Percentiles rank a stretch among this genome's conserved stretches.
Evolutionary conservation across 345 rosid species (phyloP).

Genomic region (Camelina sativa): DNA sequence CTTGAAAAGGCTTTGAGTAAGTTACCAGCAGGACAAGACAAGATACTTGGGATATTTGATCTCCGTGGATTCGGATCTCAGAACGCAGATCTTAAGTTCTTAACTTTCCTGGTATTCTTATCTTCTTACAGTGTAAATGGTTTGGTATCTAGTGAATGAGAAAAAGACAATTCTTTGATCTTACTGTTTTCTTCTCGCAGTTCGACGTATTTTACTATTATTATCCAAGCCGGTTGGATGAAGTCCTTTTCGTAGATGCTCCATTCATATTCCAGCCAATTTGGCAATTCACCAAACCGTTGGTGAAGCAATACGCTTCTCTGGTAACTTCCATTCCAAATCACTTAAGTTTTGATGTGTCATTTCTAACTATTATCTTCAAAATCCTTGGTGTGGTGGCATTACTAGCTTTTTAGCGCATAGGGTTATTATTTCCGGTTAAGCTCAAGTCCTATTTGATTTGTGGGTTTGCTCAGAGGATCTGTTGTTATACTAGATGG

Average conservation of each 20-base stretch:
- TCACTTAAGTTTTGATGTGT: conserved; percentile 7
- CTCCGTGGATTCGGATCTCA: conserved; percentile 69
- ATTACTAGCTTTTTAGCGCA: conserved; percentile 1
- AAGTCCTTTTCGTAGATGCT: conserved; percentile 92
- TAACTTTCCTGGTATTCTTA: conserved; percentile 72
- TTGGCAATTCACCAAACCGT: conserved; percentile 84
- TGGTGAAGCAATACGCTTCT: conserved; percentile 74
- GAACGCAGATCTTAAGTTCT: conserved; percentile 78
- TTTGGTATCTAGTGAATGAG: conserved; percentile 10
- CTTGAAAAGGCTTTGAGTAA: conserved; percentile 82
- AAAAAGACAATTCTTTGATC: neutral
- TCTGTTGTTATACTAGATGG: neutral
- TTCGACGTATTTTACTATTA: conserved; percentile 87
- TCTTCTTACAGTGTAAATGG: conserved; percentile 11
- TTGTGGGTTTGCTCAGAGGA: neutral
- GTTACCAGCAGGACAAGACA: conserved; percentile 70
- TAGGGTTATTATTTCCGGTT: neutral
- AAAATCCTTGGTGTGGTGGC: neutral
- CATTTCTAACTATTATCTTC: conserved; percentile 12
- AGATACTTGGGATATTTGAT: conserved; percentile 79
- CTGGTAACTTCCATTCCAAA: conserved; percentile 55
- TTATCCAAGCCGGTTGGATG: conserved; percentile 82
- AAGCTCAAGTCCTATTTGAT: neutral
- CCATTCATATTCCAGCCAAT: conserved; percentile 83
- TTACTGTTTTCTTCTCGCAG: conserved; percentile 49